Evolutionary conservation across 208 protist genomes (phyloP), one percentile per base, ranked within the genome.

Genomic region (Leishmania amazonensis): DNA sequence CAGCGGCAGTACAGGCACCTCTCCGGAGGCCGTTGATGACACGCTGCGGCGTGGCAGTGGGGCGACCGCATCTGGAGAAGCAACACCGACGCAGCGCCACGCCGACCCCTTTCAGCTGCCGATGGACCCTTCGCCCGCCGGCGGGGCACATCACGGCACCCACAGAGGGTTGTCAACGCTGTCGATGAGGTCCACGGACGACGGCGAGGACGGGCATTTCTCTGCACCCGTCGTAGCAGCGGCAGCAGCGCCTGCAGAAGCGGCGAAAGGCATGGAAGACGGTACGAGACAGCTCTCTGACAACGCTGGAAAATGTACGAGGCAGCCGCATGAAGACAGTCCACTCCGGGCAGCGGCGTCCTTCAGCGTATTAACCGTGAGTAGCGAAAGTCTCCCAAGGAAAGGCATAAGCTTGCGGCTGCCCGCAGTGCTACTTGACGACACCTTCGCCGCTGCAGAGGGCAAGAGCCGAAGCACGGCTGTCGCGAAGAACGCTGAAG

Each of bases 141-240:
- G 7, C 24, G 58, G n/a, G 9, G 21, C 75, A 24, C 75, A 42
- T 21, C 51, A 65, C 71, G 31, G 49, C 47, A 38, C 45, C n/a
- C 17, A 58, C 71, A 75, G 47, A 75, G 49, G 38, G 42, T 51
- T 45, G 6, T 71, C 74, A 40, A 19, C 76, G 51, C 53, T 81
- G 17, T 71, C 78, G 42, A 80, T 72, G 53, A 65, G 67, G 11
- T 71, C 83, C n/a, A 75, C 78, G 0, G 75, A 83, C n/a, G 42
- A 51, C 1, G 58, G 45, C n/a, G 76, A 54, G 5, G 76, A 40
- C 28, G 47, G 38, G 21, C 65, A 45, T 35, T 28, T 47, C 24
- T 40, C 51, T 21, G 31, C 40, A 35, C 17, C 54, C 2, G 4
- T 11, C 21, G 64, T 24, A 2, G 53, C 58, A 70, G 79, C 60